These are phyloP conservation scores for Venustampulla echinocandica DNA, from an alignment of 495 filamentous ascomycete species.

Conservation along the genomic window DNA sequence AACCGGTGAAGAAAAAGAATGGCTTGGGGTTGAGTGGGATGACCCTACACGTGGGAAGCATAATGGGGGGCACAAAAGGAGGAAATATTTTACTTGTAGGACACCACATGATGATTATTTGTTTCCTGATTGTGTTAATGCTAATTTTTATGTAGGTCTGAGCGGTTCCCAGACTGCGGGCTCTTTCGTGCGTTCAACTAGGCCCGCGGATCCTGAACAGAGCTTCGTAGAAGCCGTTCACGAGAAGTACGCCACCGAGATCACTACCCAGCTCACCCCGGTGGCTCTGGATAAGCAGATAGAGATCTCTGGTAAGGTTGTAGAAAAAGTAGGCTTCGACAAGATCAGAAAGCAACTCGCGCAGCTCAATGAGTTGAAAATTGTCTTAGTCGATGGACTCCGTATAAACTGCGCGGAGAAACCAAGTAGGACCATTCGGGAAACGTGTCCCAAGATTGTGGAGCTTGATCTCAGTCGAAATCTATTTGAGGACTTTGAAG, in stretches of 20 bases:
- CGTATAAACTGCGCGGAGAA: slow-evolving; percentile 42
- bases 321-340: slow-evolving; percentile 92
- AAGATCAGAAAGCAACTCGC: slow-evolving; percentile 78
- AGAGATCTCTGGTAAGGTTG: slow-evolving; percentile 73
- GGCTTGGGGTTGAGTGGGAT: slow-evolving; percentile 98
- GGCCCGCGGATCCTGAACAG: slow-evolving; percentile 54
- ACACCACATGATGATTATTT: slow-evolving; percentile 1
- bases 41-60: slow-evolving; percentile 79
- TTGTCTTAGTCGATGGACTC: slow-evolving; percentile 74
- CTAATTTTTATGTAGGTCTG: slow-evolving; percentile 39
- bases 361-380: slow-evolving; percentile 63
- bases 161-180: slow-evolving; percentile 60
- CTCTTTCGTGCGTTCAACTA: slow-evolving; percentile 77
- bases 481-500: slow-evolving; percentile 56
- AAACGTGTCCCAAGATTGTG: slow-evolving; percentile 54
- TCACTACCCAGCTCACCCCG: slow-evolving; percentile 21
- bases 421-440: slow-evolving; percentile 28
- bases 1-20: slow-evolving; percentile 54
- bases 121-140: neutral
- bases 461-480: slow-evolving; percentile 86
- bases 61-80: slow-evolving; percentile 68
- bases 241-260: slow-evolving; percentile 73
- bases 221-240: slow-evolving; percentile 73
- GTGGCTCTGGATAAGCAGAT: slow-evolving; percentile 35
- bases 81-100: slow-evolving; percentile 78